Conservation (phyloP, 2,329 filamentous ascomycete species). For the Diplodia sapinea region DNA sequence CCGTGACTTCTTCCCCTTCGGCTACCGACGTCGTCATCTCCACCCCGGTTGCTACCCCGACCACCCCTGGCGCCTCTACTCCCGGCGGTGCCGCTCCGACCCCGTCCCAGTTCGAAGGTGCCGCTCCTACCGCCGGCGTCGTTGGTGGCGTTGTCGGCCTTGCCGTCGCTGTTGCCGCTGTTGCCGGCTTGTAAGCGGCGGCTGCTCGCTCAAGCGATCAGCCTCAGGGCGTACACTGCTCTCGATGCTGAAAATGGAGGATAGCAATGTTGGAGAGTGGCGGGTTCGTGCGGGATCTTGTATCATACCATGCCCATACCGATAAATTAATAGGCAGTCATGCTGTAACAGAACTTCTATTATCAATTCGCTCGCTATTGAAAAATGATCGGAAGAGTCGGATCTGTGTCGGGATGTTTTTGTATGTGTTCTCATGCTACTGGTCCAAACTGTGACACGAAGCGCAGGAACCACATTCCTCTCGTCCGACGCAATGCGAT, state of each 20-base stretch:
- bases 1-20: slow-evolving; percentile 9
- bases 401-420: no score
- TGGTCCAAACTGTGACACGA: no score
- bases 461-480: no score
- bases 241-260: neutral
- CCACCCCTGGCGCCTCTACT: slow-evolving; percentile 23
- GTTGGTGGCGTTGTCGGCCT: slow-evolving; percentile 16
- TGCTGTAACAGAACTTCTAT: slow-evolving; percentile 3
- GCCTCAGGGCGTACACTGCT: neutral
- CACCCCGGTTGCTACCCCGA: slow-evolving; percentile 32
- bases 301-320: slow-evolving; percentile 3
- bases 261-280: neutral
- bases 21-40: slow-evolving; percentile 28
- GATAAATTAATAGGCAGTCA: slow-evolving; percentile 20
- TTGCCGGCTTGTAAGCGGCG: slow-evolving; percentile 14
- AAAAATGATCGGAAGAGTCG: no score
- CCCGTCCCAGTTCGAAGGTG: slow-evolving; percentile 43
- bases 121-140: slow-evolving; percentile 35
- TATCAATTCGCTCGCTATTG: no score
- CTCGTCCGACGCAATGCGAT: neutral
- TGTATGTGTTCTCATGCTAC: no score
- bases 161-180: slow-evolving; percentile 21
- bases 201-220: neutral
- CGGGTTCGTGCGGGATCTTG: neutral
- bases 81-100: slow-evolving; percentile 33